Evolutionary conservation across 495 filamentous ascomycete genomes (phyloP), one percentile per base, ranked within the genome.

Genomic region (Penicillium robsamsonii): DNA sequence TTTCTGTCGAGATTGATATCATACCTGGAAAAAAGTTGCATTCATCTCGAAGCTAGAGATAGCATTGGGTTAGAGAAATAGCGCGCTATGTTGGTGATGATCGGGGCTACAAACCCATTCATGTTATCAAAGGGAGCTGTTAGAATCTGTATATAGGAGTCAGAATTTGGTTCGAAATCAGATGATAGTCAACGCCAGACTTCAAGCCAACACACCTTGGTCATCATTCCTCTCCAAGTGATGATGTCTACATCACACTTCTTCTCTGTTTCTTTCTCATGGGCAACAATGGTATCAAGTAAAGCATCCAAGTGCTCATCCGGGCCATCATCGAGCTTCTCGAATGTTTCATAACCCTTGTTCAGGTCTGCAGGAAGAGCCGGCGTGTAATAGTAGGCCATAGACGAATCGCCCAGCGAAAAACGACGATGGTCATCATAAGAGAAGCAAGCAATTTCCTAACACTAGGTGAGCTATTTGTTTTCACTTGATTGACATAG

Each of bases 201-300:
- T 5, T 53, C 20, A 18, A 31, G 24, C n/a, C 29, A 33, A 50
- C 71, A 38, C 62, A 90, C 90, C 81, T 97, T 99, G 53, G 94
- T 97, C 89, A 99, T 90, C 91, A 99, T 97, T 20, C 94, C 94
- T 63, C 94, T 77, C 93, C 93, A 99, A 0, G 93, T 97, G 45
- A 97, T 81, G 43, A 99, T 67, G 57, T 96, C 87, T 9, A 87
- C 86, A 42, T 89, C 83, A 33, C 86, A 85, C 64, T 75, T 84
- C 63, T 83, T 81, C 10, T 80, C 81, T 6, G 79, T 83, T 53
- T 83, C 77, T 63, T 82, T 75, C 69, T 97, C 94, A 35, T 88
- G 74, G 38, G 78, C 79, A 20, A 84, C 76, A 38, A 99, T 86
- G 6, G 90, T 88, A 40, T 81, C 82, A 33, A 99, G 75, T 20